These are phyloP conservation scores for Candida ipomoeae DNA, from an alignment of 805 yeast species.

Conservation along the genomic window DNA sequence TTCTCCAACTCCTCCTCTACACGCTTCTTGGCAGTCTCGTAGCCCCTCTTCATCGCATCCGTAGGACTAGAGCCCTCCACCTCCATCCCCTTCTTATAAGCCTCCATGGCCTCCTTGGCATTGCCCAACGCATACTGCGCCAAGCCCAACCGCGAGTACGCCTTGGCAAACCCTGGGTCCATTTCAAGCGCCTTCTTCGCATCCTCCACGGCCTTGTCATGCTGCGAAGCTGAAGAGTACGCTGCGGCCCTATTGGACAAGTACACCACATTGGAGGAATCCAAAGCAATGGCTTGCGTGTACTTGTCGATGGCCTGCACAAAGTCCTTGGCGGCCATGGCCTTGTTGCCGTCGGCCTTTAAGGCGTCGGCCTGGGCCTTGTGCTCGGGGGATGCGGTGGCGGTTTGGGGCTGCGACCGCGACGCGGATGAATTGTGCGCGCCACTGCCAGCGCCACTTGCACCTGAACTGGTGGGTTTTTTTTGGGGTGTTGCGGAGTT, in stretches of 20 bases:
- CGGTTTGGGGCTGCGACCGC: slow-evolving; percentile 26
- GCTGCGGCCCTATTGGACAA: slow-evolving; percentile 97
- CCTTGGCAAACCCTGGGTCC: slow-evolving; percentile 82
- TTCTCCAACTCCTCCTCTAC: slow-evolving; percentile 68
- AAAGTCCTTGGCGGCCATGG: slow-evolving; percentile 75
- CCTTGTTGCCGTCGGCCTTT: slow-evolving; percentile 85
- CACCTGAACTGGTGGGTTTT: no score
- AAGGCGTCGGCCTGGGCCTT: slow-evolving; percentile 75
- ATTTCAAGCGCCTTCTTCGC: slow-evolving; percentile 76
- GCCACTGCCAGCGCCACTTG: background rate
- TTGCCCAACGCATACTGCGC: slow-evolving; percentile 95
- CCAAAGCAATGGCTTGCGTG: slow-evolving; percentile 69
- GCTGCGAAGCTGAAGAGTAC: slow-evolving; percentile 70
- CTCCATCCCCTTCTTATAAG: slow-evolving; percentile 83
- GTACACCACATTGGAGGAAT: slow-evolving; percentile 75
- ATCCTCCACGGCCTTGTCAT: slow-evolving; percentile 74
- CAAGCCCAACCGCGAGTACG: slow-evolving; percentile 90
- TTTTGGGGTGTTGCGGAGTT: slow-evolving; percentile 1
- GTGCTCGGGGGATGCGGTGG: slow-evolving; percentile 47
- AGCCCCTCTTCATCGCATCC: slow-evolving; percentile 89
- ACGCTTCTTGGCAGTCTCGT: slow-evolving; percentile 86
- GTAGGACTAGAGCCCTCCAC: slow-evolving; percentile 81
- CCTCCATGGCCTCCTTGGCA: slow-evolving; percentile 82
- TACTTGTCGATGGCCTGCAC: slow-evolving; percentile 70
- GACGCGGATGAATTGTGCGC: slow-evolving; percentile 16